Evolutionary conservation across 805 yeast species (phyloP).

Genomic region (Teunomyces stri): DNA sequence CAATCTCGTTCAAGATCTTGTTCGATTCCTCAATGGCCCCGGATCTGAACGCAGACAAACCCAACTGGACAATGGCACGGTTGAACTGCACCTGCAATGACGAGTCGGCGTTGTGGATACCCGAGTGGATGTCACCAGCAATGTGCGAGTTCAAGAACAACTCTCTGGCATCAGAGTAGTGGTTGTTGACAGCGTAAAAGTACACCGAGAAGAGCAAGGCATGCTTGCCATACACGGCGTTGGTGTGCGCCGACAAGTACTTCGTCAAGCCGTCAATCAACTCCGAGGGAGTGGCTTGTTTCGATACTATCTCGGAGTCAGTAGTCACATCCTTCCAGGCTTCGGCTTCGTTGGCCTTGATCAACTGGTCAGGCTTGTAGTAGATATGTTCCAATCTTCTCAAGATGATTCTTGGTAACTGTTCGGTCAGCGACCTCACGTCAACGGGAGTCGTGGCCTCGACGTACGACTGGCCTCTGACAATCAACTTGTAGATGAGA

Average conservation of each 20-base stretch:
- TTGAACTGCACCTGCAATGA: conserved; percentile 88
- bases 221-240: conserved; percentile 69
- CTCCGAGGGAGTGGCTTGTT: conserved; percentile 35
- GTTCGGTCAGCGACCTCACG: conserved; percentile 45
- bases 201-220: conserved; percentile 85
- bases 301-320: conserved; percentile 28
- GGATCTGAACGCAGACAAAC: conserved; percentile 89
- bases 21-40: conserved; percentile 86
- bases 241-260: conserved; percentile 63
- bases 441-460: conserved; percentile 56
- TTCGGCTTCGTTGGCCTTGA: conserved; percentile 60
- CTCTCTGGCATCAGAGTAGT: conserved; percentile 82
- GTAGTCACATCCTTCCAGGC: conserved; percentile 65
- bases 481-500: conserved; percentile 66
- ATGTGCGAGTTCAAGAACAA: conserved; percentile 83
- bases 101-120: conserved; percentile 82
- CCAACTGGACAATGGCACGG: conserved; percentile 93
- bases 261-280: conserved; percentile 66
- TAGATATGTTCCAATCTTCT: conserved; percentile 91
- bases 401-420: conserved; percentile 68
- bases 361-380: conserved; percentile 81
- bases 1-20: conserved; percentile 82
- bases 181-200: conserved; percentile 86
- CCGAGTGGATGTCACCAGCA: conserved; percentile 45
- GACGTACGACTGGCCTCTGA: conserved; percentile 83